Percentiles rank a stretch among this genome's conserved stretches.
Evolutionary conservation across 805 yeast genomes (phyloP).

Genomic region (Candida loeiensis): DNA sequence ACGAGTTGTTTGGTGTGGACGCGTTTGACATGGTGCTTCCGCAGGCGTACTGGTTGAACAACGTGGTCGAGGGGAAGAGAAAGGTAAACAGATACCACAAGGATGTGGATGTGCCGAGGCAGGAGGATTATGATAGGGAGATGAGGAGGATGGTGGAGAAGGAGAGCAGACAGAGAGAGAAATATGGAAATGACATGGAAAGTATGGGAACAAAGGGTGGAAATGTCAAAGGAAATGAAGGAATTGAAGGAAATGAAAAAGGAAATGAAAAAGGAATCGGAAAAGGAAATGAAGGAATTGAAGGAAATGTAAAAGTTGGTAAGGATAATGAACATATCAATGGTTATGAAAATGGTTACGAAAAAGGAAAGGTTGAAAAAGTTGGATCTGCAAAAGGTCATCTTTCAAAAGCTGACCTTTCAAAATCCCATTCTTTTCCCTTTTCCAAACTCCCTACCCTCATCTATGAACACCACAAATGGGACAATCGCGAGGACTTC

Average conservation of each 20-base stretch:
- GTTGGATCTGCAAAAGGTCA: too few relatives aligned
- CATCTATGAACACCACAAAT: constrained; percentile 23
- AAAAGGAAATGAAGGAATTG: background rate
- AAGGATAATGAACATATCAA: background rate
- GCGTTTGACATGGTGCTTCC: constrained; percentile 19
- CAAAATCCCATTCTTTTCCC: background rate
- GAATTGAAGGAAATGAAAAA: background rate
- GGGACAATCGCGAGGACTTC: constrained; percentile 25
- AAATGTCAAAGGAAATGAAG: background rate
- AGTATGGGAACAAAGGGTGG: too few relatives aligned
- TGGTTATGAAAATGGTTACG: too few relatives aligned
- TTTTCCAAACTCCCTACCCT: constrained; percentile 18
- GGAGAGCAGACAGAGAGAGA: background rate
- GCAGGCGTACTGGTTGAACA: constrained; percentile 35
- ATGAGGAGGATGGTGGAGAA: constrained; percentile 13
- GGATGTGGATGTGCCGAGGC: constrained; percentile 15
- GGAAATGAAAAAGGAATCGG: background rate
- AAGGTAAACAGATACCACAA: constrained; percentile 8
- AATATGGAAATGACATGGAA: background rate
- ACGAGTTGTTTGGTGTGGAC: constrained; percentile 26
- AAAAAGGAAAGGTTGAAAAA: too few relatives aligned
- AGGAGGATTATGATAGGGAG: constrained; percentile 10
- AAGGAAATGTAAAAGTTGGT: too few relatives aligned
- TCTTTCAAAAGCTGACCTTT: background rate
- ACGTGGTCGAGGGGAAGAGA: constrained; percentile 13